phyloP scores from a whole-genome alignment of 2,329 filamentous ascomycete genomes.

The Pseudogymnoascus sp. region DNA sequence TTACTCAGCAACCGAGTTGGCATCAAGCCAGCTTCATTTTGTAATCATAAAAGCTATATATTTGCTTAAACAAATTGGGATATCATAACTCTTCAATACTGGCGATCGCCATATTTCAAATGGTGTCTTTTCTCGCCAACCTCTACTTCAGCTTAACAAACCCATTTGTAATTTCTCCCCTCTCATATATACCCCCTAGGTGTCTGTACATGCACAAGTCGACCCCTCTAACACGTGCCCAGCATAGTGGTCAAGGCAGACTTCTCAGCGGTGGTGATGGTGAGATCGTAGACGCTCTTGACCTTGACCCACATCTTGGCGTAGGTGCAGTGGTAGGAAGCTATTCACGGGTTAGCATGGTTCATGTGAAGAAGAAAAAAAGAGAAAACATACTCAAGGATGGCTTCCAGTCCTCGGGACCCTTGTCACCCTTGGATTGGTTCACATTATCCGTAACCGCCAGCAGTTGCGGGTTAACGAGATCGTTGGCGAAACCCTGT shows the following conservation, averaged over 20 bases:
- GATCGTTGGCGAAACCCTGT: conserved; percentile 66
- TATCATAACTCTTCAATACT: conserved; percentile 5
- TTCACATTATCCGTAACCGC: conserved; percentile 74
- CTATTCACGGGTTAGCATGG: conserved; percentile 24
- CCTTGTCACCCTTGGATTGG: conserved; percentile 60
- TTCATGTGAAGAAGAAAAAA: background rate
- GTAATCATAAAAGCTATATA: background rate
- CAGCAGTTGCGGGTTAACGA: conserved; percentile 65
- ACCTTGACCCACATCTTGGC: conserved; percentile 66
- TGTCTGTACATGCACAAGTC: background rate
- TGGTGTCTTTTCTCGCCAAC: background rate
- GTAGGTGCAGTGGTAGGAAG: conserved; percentile 68
- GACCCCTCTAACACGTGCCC: conserved; percentile 45
- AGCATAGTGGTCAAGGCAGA: conserved; percentile 56
- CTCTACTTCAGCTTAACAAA: background rate
- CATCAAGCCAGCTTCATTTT: background rate
- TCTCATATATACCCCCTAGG: background rate
- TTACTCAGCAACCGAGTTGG: background rate
- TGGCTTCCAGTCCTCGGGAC: conserved; percentile 70
- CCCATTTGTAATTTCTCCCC: background rate
- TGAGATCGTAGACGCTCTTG: conserved; percentile 63
- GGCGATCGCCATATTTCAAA: background rate
- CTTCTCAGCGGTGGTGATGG: conserved; percentile 65
- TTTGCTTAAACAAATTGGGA: background rate
- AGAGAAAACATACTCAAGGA: conserved; percentile 41